phyloP scores from a whole-genome alignment of 306 rosid genomes.

The Vigna radiata region DNA sequence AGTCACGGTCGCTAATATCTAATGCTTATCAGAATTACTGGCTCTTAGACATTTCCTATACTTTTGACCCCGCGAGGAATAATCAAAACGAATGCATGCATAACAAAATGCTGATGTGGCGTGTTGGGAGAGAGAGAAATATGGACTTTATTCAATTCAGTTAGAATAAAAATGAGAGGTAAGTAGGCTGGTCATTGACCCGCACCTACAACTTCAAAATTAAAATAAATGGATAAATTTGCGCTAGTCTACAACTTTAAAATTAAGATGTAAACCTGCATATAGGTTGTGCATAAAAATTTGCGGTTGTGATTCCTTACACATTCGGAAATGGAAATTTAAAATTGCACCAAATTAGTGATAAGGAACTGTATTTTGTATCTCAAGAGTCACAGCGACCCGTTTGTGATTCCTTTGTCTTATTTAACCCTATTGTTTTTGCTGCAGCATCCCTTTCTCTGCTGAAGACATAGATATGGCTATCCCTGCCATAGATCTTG shows the following conservation, averaged over 20 bases:
- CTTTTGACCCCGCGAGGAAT: background rate
- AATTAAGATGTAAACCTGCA: background rate
- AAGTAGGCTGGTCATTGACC: background rate
- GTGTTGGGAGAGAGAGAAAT: background rate
- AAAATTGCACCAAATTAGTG: background rate
- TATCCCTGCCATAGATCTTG: constrained; percentile 84
- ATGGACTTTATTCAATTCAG: background rate
- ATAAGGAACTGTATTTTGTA: background rate
- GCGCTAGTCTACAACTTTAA: background rate
- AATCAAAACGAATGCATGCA: too few relatives aligned
- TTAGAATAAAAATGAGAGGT: background rate
- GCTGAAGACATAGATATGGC: constrained; percentile 95
- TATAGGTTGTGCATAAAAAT: background rate
- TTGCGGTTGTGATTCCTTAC: background rate
- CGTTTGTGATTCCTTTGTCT: background rate
- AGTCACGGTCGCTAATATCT: background rate
- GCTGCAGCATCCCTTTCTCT: constrained; percentile 95
- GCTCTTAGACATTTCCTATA: background rate
- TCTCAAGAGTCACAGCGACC: background rate
- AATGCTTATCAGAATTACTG: constrained; percentile 4
- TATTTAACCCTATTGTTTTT: constrained; percentile 13
- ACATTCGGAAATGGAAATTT: background rate
- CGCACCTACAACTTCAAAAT: background rate
- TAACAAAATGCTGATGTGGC: constrained; percentile 22
- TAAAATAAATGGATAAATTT: background rate